These are phyloP conservation scores for Wallacemonas sp. DNA, from an alignment of 208 protist genomes.

Conservation along the genomic window DNA sequence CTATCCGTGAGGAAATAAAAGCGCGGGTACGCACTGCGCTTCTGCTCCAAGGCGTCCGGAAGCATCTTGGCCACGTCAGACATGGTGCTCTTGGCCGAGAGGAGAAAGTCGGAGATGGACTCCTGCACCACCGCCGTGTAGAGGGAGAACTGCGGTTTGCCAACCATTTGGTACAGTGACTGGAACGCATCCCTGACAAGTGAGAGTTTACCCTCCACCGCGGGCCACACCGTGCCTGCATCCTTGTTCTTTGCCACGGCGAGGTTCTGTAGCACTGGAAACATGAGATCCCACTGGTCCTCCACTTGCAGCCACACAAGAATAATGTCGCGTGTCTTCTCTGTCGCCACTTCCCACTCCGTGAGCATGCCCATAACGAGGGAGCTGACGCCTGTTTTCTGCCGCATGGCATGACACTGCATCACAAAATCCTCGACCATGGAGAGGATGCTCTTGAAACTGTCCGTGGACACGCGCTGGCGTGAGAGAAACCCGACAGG, in stretches of 20 bases:
- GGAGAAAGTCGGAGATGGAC: constrained; percentile 89
- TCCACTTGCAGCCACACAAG: constrained; percentile 47
- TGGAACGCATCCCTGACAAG: constrained; percentile 28
- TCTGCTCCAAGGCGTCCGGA: constrained; percentile 90
- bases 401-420: constrained; percentile 48
- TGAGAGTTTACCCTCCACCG: constrained; percentile 15
- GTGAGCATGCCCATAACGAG: constrained; percentile 55
- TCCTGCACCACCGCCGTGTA: constrained; percentile 93
- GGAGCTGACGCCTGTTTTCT: constrained; percentile 51
- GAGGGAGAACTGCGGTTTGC: constrained; percentile 85
- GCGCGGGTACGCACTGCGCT: constrained; percentile 87
- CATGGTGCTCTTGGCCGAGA: constrained; percentile 80
- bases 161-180: constrained; percentile 41
- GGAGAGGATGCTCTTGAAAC: constrained; percentile 11
- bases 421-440: constrained; percentile 60
- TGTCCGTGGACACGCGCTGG: neutral
- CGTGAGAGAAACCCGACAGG: constrained; percentile 5
- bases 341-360: constrained; percentile 74
- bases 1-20: constrained; percentile 94
- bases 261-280: constrained; percentile 13
- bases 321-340: constrained; percentile 61
- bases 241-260: neutral
- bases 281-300: constrained; percentile 39
- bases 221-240: neutral
- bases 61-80: constrained; percentile 91